Conservation (phyloP, 805 yeast species). For the Danielia reshetovae region DNA sequence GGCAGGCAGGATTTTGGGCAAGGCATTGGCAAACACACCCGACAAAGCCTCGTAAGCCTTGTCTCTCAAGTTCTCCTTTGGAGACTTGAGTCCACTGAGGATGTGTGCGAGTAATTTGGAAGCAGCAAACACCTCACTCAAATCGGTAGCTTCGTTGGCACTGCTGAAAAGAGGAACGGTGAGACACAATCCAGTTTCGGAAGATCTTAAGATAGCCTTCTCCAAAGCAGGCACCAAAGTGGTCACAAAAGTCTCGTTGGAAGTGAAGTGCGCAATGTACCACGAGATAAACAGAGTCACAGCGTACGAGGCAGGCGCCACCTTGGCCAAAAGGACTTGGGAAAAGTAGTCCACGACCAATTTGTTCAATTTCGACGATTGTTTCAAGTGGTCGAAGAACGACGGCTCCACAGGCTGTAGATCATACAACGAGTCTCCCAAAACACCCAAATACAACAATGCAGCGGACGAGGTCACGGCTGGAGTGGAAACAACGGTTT, state of each 20-base stretch:
- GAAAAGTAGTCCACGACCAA: slow-evolving; percentile 21
- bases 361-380: background rate
- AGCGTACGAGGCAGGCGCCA: slow-evolving; percentile 32
- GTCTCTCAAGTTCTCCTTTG: slow-evolving; percentile 61
- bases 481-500: slow-evolving; percentile 1
- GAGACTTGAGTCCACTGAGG: slow-evolving; percentile 57
- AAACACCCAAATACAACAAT: slow-evolving; percentile 22
- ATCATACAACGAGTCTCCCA: slow-evolving; percentile 20
- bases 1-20: slow-evolving; percentile 12
- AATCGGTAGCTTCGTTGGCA: slow-evolving; percentile 27
- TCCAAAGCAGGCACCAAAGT: slow-evolving; percentile 59
- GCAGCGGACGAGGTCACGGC: slow-evolving; percentile 7
- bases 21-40: slow-evolving; percentile 18
- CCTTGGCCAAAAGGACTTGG: slow-evolving; percentile 44
- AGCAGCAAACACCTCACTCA: slow-evolving; percentile 33
- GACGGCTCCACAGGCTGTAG: slow-evolving; percentile 25
- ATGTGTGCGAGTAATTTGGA: slow-evolving; percentile 49
- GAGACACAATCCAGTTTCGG: slow-evolving; percentile 67
- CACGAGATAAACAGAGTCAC: slow-evolving; percentile 35
- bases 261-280: slow-evolving; percentile 42
- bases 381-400: slow-evolving; percentile 8
- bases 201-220: slow-evolving; percentile 71
- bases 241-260: slow-evolving; percentile 31
- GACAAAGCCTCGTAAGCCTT: slow-evolving; percentile 39
- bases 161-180: slow-evolving; percentile 46